These are phyloP conservation scores for Pseudotulostoma volvatum DNA, from an alignment of 495 filamentous ascomycete genomes.

Conservation along the genomic window DNA sequence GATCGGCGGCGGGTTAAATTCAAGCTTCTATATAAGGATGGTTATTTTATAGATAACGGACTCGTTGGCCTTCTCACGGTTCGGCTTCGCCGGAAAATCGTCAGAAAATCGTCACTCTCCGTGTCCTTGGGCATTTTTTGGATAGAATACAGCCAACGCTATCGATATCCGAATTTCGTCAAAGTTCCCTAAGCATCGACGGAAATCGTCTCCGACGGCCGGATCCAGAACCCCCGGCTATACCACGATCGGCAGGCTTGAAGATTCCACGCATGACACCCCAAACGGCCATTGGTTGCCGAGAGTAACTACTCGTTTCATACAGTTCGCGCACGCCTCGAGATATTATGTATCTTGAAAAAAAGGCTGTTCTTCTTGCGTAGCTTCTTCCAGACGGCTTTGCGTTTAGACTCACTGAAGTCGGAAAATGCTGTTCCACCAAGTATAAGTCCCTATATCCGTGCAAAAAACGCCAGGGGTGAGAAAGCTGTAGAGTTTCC, in stretches of 20 bases:
- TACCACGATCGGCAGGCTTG: neutral
- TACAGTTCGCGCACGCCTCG: slow-evolving; percentile 10
- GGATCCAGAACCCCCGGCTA: slow-evolving; percentile 7
- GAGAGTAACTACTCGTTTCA: slow-evolving; percentile 14
- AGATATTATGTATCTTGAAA: slow-evolving; percentile 22
- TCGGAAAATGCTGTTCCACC: slow-evolving; percentile 12
- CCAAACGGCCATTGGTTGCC: slow-evolving; percentile 9
- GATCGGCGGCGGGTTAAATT: slow-evolving; percentile 15
- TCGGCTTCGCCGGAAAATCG: slow-evolving; percentile 12
- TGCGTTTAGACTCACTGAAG: slow-evolving; percentile 13
- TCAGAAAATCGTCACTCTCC: slow-evolving; percentile 11
- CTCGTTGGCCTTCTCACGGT: slow-evolving; percentile 17
- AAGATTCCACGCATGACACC: neutral
- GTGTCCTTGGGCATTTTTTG: slow-evolving; percentile 9
- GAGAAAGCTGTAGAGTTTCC: slow-evolving; percentile 6
- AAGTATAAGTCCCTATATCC: slow-evolving; percentile 5
- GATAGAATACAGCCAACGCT: slow-evolving; percentile 16
- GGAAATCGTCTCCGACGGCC: slow-evolving; percentile 10
- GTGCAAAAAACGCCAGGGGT: slow-evolving; percentile 4
- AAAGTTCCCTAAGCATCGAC: neutral
- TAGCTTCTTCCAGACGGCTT: slow-evolving; percentile 9
- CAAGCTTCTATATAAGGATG: slow-evolving; percentile 11
- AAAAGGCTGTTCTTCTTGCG: slow-evolving; percentile 14
- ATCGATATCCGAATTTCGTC: slow-evolving; percentile 8
- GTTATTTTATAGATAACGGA: slow-evolving; percentile 15